Conservation (phyloP, 768 basidiomycete genomes). For the Ramaria sp. region DNA sequence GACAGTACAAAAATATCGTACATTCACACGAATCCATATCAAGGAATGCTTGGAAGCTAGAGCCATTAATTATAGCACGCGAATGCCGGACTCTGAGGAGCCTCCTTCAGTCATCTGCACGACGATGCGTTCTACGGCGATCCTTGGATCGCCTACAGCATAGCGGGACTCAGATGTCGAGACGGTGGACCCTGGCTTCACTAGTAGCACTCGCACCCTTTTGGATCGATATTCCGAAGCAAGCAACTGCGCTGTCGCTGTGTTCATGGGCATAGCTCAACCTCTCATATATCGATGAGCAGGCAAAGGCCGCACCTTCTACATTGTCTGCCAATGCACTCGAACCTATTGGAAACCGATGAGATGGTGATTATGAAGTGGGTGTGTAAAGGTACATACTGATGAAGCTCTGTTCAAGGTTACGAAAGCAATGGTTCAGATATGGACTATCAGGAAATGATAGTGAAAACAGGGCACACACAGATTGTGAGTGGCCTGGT, state of each 20-base stretch:
- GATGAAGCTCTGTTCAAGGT: no score
- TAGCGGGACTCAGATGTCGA: background rate
- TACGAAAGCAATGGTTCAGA: background rate
- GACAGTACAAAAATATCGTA: no score
- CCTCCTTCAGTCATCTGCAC: background rate
- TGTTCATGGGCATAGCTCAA: background rate
- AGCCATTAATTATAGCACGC: background rate
- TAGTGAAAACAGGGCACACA: background rate
- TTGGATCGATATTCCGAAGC: constrained; percentile 1
- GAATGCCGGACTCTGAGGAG: background rate
- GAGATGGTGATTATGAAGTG: no score
- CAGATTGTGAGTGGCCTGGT: background rate
- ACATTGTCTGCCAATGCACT: background rate
- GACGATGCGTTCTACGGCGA: constrained; percentile 2
- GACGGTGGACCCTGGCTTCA: background rate
- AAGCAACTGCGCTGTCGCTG: constrained; percentile 1
- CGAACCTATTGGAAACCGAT: no score
- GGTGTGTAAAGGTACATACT: no score
- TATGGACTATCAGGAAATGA: background rate
- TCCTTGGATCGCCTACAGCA: background rate
- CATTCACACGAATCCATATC: no score
- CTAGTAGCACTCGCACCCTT: constrained; percentile 1
- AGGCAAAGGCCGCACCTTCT: background rate
- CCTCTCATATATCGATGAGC: background rate
- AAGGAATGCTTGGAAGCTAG: no score